These are phyloP conservation scores for Phoenix dactylifera DNA, from an alignment of 176 grass and related monocot genomes.

Conservation along the genomic window DNA sequence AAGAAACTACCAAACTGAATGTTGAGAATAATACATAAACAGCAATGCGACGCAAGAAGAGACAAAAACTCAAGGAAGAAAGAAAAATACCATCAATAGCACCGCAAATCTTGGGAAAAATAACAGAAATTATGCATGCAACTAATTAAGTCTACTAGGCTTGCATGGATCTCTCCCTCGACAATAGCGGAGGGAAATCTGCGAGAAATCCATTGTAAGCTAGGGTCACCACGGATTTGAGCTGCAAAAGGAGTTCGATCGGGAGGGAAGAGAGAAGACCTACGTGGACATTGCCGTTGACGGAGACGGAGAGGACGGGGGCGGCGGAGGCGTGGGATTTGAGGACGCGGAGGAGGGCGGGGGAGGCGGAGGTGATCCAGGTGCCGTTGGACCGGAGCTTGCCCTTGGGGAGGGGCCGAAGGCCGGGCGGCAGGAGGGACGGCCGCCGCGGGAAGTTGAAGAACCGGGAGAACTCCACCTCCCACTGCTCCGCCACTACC, in stretches of 20 bases:
- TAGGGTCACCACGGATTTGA: no score
- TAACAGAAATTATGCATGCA: no score
- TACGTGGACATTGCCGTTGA: conserved; percentile 37
- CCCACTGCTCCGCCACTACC: conserved; percentile 27
- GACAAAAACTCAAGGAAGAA: no score
- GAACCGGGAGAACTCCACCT: conserved; percentile 57
- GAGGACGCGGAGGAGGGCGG: conserved; percentile 26
- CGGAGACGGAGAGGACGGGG: conserved; percentile 46
- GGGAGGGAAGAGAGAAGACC: conserved; percentile 8
- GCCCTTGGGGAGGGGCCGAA: conserved; percentile 23
- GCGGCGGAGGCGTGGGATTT: conserved; percentile 8
- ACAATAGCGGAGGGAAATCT: no score
- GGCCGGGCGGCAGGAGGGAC: conserved; percentile 16
- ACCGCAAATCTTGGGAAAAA: no score
- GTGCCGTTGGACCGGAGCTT: conserved; percentile 30
- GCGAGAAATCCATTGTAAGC: no score
- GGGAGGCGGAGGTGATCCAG: conserved; percentile 37
- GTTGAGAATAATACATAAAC: no score
- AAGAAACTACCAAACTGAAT: no score
- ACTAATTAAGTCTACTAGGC: no score
- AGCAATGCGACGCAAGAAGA: no score
- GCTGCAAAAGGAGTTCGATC: neutral
- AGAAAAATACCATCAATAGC: no score
- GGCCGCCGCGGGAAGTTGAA: conserved; percentile 29
- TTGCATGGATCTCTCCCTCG: no score